phyloP scores from a whole-genome alignment of 495 filamentous ascomycete genomes.

The Hyaloscypha finlandica region DNA sequence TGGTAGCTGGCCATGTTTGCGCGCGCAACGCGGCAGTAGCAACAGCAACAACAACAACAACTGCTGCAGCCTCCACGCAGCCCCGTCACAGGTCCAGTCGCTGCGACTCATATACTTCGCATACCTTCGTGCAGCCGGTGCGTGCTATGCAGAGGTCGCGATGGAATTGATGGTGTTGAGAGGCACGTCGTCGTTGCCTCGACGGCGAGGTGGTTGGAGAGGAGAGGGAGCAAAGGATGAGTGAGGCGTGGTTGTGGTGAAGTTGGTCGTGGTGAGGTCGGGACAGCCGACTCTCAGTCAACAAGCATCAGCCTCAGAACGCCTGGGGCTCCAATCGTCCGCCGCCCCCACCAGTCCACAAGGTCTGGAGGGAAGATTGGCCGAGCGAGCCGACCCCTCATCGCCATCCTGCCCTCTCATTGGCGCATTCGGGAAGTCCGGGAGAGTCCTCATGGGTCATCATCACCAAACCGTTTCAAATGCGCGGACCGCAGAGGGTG shows the following conservation, averaged over 20 bases:
- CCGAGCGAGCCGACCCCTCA: slow-evolving; percentile 14
- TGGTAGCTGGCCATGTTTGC: slow-evolving; percentile 26
- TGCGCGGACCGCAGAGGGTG: not conserved
- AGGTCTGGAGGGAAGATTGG: not conserved
- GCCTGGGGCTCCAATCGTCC: slow-evolving; percentile 15
- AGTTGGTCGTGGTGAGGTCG: slow-evolving; percentile 14
- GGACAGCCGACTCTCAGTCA: slow-evolving; percentile 20
- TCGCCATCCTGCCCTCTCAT: not conserved
- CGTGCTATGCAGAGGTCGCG: not conserved
- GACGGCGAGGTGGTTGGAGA: not conserved
- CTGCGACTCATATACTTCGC: slow-evolving; percentile 27
- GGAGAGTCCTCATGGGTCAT: not conserved
- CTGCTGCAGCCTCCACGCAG: slow-evolving; percentile 4
- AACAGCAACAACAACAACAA: not conserved
- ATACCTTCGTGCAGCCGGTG: slow-evolving; percentile 11
- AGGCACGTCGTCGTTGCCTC: not conserved
- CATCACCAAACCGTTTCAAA: not conserved
- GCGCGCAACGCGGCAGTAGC: not conserved
- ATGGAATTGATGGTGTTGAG: not conserved
- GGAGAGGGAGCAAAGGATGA: not conserved
- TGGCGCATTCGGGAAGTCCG: not conserved
- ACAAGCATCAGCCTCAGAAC: slow-evolving; percentile 19
- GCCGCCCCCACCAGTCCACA: not conserved
- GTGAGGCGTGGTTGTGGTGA: slow-evolving; percentile 13
- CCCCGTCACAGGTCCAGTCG: slow-evolving; percentile 20